These are phyloP conservation scores for Tetracladium setigerum DNA, from an alignment of 495 filamentous ascomycete species.

Conservation along the genomic window DNA sequence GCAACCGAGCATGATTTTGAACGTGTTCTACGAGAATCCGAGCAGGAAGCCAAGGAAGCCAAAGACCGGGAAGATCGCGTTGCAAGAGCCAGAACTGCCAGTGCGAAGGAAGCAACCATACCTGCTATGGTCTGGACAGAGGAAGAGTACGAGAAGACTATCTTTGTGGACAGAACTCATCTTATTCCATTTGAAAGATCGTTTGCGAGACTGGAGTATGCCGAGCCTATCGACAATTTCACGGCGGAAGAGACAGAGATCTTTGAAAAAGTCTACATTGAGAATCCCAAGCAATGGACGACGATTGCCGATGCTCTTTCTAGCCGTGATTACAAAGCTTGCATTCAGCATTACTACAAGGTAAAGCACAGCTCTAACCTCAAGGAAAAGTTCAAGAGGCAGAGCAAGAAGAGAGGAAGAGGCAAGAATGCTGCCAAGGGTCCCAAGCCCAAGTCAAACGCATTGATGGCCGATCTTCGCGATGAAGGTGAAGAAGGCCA, in stretches of 20 bases:
- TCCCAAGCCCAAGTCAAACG: constrained; percentile 62
- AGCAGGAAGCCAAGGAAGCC: constrained; percentile 66
- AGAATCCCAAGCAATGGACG: constrained; percentile 85
- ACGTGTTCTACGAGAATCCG: constrained; percentile 66
- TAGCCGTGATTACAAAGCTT: constrained; percentile 70
- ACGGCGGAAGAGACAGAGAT: constrained; percentile 65
- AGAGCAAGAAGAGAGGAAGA: constrained; percentile 55
- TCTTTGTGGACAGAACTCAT: constrained; percentile 68
- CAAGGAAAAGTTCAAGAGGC: constrained; percentile 73
- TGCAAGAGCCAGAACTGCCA: constrained; percentile 64
- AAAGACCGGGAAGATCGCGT: constrained; percentile 61
- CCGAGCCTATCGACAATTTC: constrained; percentile 77
- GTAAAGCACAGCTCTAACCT: constrained; percentile 84
- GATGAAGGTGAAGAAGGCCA: constrained; percentile 47
- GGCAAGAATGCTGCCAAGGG: constrained; percentile 26
- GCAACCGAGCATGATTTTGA: constrained; percentile 68
- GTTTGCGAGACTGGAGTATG: constrained; percentile 62
- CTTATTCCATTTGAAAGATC: constrained; percentile 57
- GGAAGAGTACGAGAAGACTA: constrained; percentile 29
- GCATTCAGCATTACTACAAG: constrained; percentile 93
- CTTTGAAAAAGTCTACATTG: constrained; percentile 74
- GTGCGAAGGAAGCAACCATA: constrained; percentile 76
- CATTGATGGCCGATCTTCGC: constrained; percentile 63
- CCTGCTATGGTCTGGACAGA: constrained; percentile 61
- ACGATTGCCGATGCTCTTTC: constrained; percentile 71